Base-by-base conservation (phyloP, 2,329 filamentous ascomycete species). In the Claviceps arundinis region DNA sequence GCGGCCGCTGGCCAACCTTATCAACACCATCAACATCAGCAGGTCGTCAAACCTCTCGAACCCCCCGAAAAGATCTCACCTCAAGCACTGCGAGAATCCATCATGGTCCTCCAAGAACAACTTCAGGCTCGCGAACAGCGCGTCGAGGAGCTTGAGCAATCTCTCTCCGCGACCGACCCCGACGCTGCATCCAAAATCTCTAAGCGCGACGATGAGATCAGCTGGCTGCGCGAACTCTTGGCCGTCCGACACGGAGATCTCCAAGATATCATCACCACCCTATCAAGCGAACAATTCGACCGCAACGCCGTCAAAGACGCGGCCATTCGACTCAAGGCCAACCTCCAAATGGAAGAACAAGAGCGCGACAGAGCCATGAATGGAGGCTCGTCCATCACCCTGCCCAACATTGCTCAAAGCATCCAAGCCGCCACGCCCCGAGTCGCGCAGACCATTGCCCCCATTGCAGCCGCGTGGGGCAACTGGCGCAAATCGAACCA, bases 341-440 rank as follows among this genome's bases (percentile, higher is more conserved):
- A 95, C 62, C 75, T 98, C 38, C 89, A 97, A 65, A 98, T 98
- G 93, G 91, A 98, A 67, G 87, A 94, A 64, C 89, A 95, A 65
- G 90, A 96, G 69, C 87, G 89, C 50, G 91, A 97, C 67, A 80
- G 93, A 54, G 84, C 88, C 1, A 78, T 87, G 69, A 82, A 85
- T 51, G 83, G 83, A 47, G 80, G 79, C 14, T 85, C 81, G 7
- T 73, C 80, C 30, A 75, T 84, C 55, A 80, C 75, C 51, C 74
- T 93, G 59, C 86, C 87, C 4, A 87, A 86, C 42, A 78, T 95
- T 43, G 85, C 88, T 1, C 84, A 85, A 47, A 80, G 87, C 37
- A 82, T 90, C 47, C 81, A 90, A 56, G 84, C 87, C 11, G 82
- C 84, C 5, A 86, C 88, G 2, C 91, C 90, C 4, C 83, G 89